These are phyloP conservation scores for Lenwebbia sp. DNA, from an alignment of 345 rosid species.

Conservation along the genomic window DNA sequence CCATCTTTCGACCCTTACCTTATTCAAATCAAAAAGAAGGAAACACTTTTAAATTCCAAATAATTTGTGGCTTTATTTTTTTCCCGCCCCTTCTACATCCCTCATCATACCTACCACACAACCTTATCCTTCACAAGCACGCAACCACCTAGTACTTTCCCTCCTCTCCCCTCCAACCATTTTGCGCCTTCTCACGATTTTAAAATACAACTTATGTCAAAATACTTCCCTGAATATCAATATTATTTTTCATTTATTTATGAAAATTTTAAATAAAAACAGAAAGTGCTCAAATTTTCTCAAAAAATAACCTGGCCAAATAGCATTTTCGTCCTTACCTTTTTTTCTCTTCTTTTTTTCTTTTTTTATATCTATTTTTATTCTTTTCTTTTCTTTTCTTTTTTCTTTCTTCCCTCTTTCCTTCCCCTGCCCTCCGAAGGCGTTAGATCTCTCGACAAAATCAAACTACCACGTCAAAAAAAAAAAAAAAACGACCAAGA, in stretches of 20 bases:
- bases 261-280: too few relatives aligned
- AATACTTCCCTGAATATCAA: too few relatives aligned
- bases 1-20: background rate
- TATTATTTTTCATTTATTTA: too few relatives aligned
- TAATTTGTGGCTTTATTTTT: background rate
- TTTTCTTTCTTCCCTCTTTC: too few relatives aligned
- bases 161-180: background rate
- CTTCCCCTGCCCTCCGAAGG: too few relatives aligned
- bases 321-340: too few relatives aligned
- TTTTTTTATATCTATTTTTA: too few relatives aligned
- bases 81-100: background rate
- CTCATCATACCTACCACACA: background rate
- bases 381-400: background rate
- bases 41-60: background rate
- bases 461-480: background rate
- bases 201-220: too few relatives aligned
- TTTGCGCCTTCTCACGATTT: background rate
- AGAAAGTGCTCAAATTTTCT: too few relatives aligned
- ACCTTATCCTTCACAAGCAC: background rate
- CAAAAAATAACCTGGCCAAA: too few relatives aligned
- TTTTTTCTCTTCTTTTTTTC: too few relatives aligned
- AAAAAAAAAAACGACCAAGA: background rate
- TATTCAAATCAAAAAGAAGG: background rate
- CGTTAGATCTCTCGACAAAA: background rate
- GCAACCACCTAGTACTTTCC: background rate